Conservation (phyloP, 1,139 yeast genomes). For the Suhomyces yuchorum region DNA sequence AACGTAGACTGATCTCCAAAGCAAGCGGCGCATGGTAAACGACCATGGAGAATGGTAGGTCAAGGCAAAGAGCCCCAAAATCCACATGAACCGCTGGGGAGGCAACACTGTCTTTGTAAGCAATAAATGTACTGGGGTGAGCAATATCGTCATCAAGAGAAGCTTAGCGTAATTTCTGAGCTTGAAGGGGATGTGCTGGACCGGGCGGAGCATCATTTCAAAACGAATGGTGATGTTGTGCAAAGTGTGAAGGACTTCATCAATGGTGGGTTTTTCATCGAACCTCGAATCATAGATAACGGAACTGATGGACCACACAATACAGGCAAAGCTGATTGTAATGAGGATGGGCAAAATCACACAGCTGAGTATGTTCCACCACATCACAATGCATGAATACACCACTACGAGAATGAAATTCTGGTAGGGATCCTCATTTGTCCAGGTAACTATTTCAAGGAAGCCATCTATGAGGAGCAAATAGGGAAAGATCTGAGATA, state of each 20-base stretch:
- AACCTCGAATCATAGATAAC: slow-evolving; percentile 44
- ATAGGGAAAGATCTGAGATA: slow-evolving; percentile 52
- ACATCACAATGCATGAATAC: slow-evolving; percentile 44
- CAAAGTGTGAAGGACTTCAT: slow-evolving; percentile 54
- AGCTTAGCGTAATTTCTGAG: slow-evolving; percentile 33
- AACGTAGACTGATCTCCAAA: slow-evolving; percentile 57
- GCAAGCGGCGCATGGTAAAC: slow-evolving; percentile 47
- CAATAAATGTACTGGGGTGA: slow-evolving; percentile 52
- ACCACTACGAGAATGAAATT: slow-evolving; percentile 47
- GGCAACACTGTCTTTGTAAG: slow-evolving; percentile 38
- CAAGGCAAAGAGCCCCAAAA: slow-evolving; percentile 42
- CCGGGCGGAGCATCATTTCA: slow-evolving; percentile 48
- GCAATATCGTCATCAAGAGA: slow-evolving; percentile 31
- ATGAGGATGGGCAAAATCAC: slow-evolving; percentile 43
- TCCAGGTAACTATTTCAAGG: slow-evolving; percentile 56
- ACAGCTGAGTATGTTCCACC: slow-evolving; percentile 44
- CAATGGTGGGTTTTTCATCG: slow-evolving; percentile 56
- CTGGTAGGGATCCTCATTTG: slow-evolving; percentile 52
- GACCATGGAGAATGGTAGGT: slow-evolving; percentile 59
- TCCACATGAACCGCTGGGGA: slow-evolving; percentile 39
- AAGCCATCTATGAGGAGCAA: slow-evolving; percentile 47
- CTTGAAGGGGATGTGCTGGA: slow-evolving; percentile 34
- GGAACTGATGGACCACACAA: slow-evolving; percentile 51
- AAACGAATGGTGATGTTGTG: slow-evolving; percentile 51
- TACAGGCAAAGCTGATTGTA: slow-evolving; percentile 38